Base-by-base conservation (phyloP, 179 eudicot genomes). In the Silene noctiflora region DNA sequence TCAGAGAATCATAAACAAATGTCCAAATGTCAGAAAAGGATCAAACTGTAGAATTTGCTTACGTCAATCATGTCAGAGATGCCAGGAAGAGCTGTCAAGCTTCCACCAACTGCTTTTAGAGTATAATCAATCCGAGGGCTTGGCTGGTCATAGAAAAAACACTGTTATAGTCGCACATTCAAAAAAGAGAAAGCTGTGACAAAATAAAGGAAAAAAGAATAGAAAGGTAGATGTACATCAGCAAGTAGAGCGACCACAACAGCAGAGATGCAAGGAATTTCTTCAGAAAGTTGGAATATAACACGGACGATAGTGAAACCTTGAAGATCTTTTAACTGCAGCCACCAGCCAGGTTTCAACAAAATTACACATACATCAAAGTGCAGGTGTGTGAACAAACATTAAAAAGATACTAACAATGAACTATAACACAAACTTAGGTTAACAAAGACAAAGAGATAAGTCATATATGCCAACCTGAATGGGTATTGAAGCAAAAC, bases 251-350 rank as follows among this genome's bases (percentile, higher is more conserved):
- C 98, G 75, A 94, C 93, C 51, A 94, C 98, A 67, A 94, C 94
- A 71, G 97, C 98, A 84, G 98, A 90, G 51, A 94, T 90, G 93
- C 98, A 94, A 42, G 98, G 98, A 66, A 94, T 94, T 70, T 94
- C 98, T 53, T 94, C 98, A 69, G 91, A 69, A 33, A 94, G 89
- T 85, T 94, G 98, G 81, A 94, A 94, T 75, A 94, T 94, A 71
- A 91, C 97, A 27, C 98, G 97, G 73, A 94, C 61, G 79, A 94
- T 90, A 22, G 98, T 94, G 81, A 89, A 94, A 76, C 92, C 96
- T 86, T 92, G 88, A 80, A 94, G 98, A 85, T 94, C 89, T 86
- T 94, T 94, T 67, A 94, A 82, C 97, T 94, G 89, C 76, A 86
- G 42, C 69, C 68, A 72, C 31, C 67, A 80, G 82, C n/a, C 77